These are phyloP conservation scores for Ajuga chamaepitys DNA, from an alignment of 257 asterid species.

Conservation along the genomic window DNA sequence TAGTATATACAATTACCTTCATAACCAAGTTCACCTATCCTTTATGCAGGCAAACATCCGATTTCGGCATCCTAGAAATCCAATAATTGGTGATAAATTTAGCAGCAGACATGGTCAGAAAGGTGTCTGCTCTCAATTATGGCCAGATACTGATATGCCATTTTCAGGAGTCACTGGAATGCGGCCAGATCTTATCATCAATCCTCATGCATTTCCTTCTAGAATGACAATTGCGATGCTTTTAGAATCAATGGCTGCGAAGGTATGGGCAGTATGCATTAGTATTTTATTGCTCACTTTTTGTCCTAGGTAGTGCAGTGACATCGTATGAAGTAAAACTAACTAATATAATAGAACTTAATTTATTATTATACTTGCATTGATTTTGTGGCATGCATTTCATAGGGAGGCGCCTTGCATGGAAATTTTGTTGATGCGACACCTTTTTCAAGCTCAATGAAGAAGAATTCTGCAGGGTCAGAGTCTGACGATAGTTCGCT, in stretches of 20 bases:
- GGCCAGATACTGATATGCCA: conserved; percentile 95
- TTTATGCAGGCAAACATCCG: conserved; percentile 78
- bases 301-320: not conserved
- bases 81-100: conserved; percentile 91
- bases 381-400: not conserved
- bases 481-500: conserved; percentile 51
- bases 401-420: conserved; percentile 78
- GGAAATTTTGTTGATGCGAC: conserved; percentile 91
- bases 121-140: conserved; percentile 98
- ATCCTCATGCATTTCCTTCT: conserved; percentile 98
- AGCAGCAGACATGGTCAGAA: conserved; percentile 99
- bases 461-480: conserved; percentile 27
- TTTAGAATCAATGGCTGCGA: conserved; percentile 92
- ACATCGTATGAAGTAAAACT: not conserved
- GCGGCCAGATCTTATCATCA: conserved; percentile 96
- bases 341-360: not conserved
- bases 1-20: not conserved
- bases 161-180: conserved; percentile 84
- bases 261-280: conserved; percentile 45
- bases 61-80: conserved; percentile 77
- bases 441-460: conserved; percentile 59
- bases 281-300: not conserved
- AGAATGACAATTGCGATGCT: conserved; percentile 99
- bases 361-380: not conserved
- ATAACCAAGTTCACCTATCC: conserved; percentile 4